These are phyloP conservation scores for Epichloe gansuensis DNA, from an alignment of 2,329 filamentous ascomycete species.

Conservation along the genomic window DNA sequence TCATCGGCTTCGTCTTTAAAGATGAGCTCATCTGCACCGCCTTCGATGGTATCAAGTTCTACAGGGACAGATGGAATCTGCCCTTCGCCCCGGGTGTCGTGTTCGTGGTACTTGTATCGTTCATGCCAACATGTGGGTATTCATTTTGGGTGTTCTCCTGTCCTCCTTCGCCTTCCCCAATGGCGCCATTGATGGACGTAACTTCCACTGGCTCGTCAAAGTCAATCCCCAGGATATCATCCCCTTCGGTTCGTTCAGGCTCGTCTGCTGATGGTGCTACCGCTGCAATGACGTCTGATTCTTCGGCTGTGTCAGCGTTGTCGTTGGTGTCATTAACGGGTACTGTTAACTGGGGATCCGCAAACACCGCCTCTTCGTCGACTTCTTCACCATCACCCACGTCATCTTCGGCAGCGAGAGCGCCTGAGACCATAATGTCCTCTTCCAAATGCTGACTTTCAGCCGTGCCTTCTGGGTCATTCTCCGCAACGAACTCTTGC, in stretches of 20 bases:
- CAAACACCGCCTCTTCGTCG: constrained; percentile 10
- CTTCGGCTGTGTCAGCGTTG: background rate
- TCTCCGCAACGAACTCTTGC: background rate
- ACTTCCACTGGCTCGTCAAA: constrained; percentile 2
- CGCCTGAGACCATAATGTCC: background rate
- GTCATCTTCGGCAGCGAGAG: constrained; percentile 10
- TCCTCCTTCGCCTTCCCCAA: background rate
- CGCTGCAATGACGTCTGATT: background rate
- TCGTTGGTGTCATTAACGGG: background rate
- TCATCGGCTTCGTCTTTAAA: background rate
- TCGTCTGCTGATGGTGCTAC: background rate
- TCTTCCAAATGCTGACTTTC: background rate
- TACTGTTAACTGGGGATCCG: background rate
- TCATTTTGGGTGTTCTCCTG: background rate
- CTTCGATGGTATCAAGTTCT: background rate
- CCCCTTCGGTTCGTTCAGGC: background rate
- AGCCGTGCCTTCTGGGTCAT: background rate
- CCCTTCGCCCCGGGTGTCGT: constrained; percentile 15
- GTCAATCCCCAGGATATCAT: constrained; percentile 1
- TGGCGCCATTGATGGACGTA: background rate
- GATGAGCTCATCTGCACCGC: background rate
- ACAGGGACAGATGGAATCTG: constrained; percentile 15
- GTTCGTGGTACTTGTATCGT: constrained; percentile 3
- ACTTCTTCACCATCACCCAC: constrained; percentile 11
- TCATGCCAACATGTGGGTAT: background rate